These are phyloP conservation scores for Trifolium fragiferum DNA, from an alignment of 306 rosid species.

Conservation along the genomic window DNA sequence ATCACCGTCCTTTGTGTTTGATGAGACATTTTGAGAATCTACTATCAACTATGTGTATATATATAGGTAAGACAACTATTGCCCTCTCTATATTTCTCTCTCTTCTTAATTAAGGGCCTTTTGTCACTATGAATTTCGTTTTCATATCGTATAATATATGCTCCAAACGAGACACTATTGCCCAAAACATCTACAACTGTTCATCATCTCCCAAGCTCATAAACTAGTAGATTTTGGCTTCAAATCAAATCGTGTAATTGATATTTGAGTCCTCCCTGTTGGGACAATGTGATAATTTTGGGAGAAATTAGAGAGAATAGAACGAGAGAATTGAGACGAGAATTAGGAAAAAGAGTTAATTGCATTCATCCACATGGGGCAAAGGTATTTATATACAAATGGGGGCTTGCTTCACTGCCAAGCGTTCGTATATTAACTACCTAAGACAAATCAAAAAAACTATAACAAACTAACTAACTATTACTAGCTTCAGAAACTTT, in stretches of 20 bases:
- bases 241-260: conserved; percentile 40
- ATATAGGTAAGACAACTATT: conserved; percentile 38
- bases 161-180: conserved; percentile 42
- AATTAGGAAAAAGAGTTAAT: too few relatives aligned
- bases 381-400: too few relatives aligned
- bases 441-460: too few relatives aligned
- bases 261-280: conserved; percentile 40
- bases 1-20: conserved; percentile 59
- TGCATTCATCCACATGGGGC: too few relatives aligned
- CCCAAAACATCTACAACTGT: conserved; percentile 32
- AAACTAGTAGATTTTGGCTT: conserved; percentile 36
- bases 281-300: too few relatives aligned
- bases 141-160: conserved; percentile 33
- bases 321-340: too few relatives aligned
- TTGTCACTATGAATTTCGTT: conserved; percentile 38
- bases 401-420: too few relatives aligned
- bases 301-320: too few relatives aligned
- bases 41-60: conserved; percentile 20
- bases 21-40: conserved; percentile 80
- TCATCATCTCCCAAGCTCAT: conserved; percentile 36
- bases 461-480: too few relatives aligned
- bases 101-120: conserved; percentile 21
- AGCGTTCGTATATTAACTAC: too few relatives aligned
- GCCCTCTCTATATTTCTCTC: conserved; percentile 33
- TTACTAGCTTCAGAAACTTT: too few relatives aligned